Percentiles rank a stretch among this genome's conserved stretches.
Conservation (phyloP, 768 basidiomycete genomes). For the Lactarius psammicola region DNA sequence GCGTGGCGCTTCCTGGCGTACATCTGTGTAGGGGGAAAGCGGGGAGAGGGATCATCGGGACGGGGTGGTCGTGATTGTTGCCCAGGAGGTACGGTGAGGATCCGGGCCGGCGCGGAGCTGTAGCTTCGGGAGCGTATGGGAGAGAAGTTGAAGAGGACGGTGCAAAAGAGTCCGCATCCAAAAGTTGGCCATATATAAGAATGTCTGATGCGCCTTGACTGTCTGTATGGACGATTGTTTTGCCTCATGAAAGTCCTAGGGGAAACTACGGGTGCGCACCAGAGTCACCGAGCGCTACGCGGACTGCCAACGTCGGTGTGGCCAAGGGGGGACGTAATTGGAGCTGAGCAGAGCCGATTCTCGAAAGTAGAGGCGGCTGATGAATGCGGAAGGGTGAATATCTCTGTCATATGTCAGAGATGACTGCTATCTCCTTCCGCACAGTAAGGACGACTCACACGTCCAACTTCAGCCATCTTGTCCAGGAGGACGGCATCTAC, state of each 20-base stretch:
- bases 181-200: constrained; percentile 49
- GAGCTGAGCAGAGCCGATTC: constrained; percentile 58
- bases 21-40: constrained; percentile 49
- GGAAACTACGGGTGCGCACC: constrained; percentile 43
- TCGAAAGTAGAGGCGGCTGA: constrained; percentile 70
- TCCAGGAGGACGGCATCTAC: constrained; percentile 61
- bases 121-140: constrained; percentile 35
- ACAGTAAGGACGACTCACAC: constrained; percentile 41
- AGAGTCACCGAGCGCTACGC: constrained; percentile 67
- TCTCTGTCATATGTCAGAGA: constrained; percentile 45
- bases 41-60: constrained; percentile 79
- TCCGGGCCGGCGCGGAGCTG: constrained; percentile 57
- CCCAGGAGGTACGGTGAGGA: constrained; percentile 44
- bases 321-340: constrained; percentile 37
- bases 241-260: not conserved
- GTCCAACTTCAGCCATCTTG: constrained; percentile 48
- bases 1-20: constrained; percentile 32
- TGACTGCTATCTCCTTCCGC: not conserved
- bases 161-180: constrained; percentile 22
- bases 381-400: constrained; percentile 60
- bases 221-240: constrained; percentile 39
- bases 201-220: constrained; percentile 71
- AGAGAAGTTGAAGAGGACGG: constrained; percentile 29
- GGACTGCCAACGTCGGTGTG: constrained; percentile 58
- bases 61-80: constrained; percentile 48